Conservation (phyloP, 2,329 filamentous ascomycete species). For the Cadophora malorum region DNA sequence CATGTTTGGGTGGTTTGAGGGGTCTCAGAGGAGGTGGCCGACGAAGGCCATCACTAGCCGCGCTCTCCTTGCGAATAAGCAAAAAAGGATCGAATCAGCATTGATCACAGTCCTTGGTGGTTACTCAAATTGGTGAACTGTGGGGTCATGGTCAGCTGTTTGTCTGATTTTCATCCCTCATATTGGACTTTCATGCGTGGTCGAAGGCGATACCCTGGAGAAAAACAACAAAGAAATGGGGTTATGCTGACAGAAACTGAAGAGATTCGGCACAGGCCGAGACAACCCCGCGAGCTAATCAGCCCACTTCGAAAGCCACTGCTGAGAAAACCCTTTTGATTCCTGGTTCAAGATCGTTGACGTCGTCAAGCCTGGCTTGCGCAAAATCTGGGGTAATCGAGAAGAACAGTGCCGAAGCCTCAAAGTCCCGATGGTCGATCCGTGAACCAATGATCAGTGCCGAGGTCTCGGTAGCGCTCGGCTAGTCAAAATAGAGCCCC, state of each 20-base stretch:
- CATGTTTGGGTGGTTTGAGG: slow-evolving; percentile 22
- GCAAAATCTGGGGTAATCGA: slow-evolving; percentile 29
- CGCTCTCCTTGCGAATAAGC: slow-evolving; percentile 12
- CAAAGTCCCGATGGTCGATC: slow-evolving; percentile 21
- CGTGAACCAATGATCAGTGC: slow-evolving; percentile 18
- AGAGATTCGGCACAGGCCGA: slow-evolving; percentile 28
- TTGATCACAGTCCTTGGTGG: neutral
- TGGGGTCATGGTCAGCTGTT: slow-evolving; percentile 25
- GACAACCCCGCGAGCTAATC: slow-evolving; percentile 22
- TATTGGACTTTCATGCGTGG: slow-evolving; percentile 8
- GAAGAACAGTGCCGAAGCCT: slow-evolving; percentile 25
- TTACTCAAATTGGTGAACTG: neutral
- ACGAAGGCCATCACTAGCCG: slow-evolving; percentile 26
- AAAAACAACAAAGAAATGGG: neutral
- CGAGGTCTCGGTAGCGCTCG: slow-evolving; percentile 14
- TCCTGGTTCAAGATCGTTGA: slow-evolving; percentile 13
- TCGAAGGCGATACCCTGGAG: slow-evolving; percentile 7
- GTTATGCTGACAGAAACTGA: slow-evolving; percentile 1
- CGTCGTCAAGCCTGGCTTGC: slow-evolving; percentile 10
- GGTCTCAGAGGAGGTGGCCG: slow-evolving; percentile 20
- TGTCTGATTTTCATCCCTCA: slow-evolving; percentile 17
- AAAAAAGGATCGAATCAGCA: slow-evolving; percentile 9
- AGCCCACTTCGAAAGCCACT: slow-evolving; percentile 26
- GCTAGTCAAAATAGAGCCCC: slow-evolving; percentile 1
- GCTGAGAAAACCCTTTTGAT: slow-evolving; percentile 1